Evolutionary conservation across 768 basidiomycete species (phyloP).

Genomic region (Boletellus sp.): DNA sequence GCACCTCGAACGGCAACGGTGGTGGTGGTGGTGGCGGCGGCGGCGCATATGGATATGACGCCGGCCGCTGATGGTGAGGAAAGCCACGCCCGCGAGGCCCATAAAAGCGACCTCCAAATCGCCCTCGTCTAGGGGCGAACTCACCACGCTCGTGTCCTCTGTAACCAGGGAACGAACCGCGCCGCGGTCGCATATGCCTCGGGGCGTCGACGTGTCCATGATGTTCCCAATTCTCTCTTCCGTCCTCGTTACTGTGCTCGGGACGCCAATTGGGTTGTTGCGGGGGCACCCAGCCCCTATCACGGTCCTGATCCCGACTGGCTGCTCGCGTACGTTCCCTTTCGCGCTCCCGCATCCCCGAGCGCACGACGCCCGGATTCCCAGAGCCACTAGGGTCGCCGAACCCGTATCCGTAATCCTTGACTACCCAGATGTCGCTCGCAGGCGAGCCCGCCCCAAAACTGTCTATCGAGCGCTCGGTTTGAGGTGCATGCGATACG

Average conservation of each 20-base stretch:
- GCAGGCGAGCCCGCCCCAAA: constrained; percentile 15
- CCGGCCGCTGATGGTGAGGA: constrained; percentile 31
- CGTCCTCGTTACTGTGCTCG: constrained; percentile 27
- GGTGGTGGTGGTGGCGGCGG: constrained; percentile 8
- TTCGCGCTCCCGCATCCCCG: constrained; percentile 31
- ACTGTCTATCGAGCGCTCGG: constrained; percentile 4
- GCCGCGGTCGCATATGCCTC: constrained; percentile 27
- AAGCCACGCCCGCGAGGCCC: constrained; percentile 34
- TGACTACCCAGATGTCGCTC: constrained; percentile 50
- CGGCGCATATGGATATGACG: constrained; percentile 32
- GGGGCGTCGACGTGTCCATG: constrained; percentile 11
- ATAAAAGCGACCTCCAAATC: constrained; percentile 38
- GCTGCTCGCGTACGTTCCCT: constrained; percentile 11
- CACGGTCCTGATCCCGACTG: constrained; percentile 13
- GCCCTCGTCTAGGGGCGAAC: constrained; percentile 31
- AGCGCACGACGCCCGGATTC: constrained; percentile 27
- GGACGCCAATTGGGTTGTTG: constrained; percentile 21
- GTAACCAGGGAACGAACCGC: constrained; percentile 34
- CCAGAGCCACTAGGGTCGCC: constrained; percentile 42
- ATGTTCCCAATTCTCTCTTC: constrained; percentile 22
- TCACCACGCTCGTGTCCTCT: constrained; percentile 32
- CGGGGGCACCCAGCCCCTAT: constrained; percentile 15
- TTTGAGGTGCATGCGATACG: background rate
- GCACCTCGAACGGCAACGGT: constrained; percentile 25
- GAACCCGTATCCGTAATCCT: constrained; percentile 63